Evolutionary conservation across 768 basidiomycete species (phyloP), one percentile per base, ranked within the genome.

Genomic region (Kwoniella bestiolae): DNA sequence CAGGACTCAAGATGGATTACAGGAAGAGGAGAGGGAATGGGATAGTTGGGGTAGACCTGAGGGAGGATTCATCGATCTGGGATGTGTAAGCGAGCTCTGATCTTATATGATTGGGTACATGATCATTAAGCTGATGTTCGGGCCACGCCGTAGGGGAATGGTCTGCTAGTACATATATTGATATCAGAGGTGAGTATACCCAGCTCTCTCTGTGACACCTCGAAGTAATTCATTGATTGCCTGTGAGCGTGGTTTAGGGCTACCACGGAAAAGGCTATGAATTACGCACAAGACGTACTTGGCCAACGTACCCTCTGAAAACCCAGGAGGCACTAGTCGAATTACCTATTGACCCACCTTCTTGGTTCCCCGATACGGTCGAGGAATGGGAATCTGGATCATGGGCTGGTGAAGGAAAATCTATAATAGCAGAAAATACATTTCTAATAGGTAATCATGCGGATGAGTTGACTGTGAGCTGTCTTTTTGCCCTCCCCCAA

Each of bases 371-470:
- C 9, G 31, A 68, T 1, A 63, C 75, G 3, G 23, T 79, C 18
- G 78, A 75, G 1, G 70, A 78, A 41, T 79, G 79, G 78, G 52
- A 66, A 21, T 55, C 61, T 21, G 75, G 72, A 3, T 26, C 14
- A 2, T 77, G 79, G 78, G 25, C 32, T 16, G 69, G 69, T 1
- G 65, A 67, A 57, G 67, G 67, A 5, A 46, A 57, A 2, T 72
- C 82, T 28, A 78, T 79, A 53, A 77, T 87, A 56, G 75, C 74
- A 7, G 82, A 83, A 0, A 87, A 84, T 0, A 81, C 84, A 2
- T 98, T 96, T 82, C 81, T 98, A 63, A 90, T 98, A 55, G 93
- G 91, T 8, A 97, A 97, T 82, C 95, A 98, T 79, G 90, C 94
- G 0, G 95, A 98, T 82, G 95, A 98, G 72, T 84, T 98, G 18